Conservation (phyloP, 352 stramenopile genomes). For the Pythium oligandrum region DNA sequence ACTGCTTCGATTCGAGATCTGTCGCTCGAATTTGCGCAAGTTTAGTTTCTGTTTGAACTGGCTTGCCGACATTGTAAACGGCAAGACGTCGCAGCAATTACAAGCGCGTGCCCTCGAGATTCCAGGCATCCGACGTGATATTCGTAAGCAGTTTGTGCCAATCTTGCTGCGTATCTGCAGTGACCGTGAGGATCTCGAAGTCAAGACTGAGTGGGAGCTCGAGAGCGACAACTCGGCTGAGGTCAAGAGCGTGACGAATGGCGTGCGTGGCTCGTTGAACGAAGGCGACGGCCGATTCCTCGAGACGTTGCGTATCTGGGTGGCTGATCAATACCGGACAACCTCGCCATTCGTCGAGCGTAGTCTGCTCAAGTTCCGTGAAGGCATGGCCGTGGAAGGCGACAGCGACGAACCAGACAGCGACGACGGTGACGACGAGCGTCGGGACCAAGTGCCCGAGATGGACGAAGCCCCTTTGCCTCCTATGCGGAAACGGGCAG, state of each 20-base stretch:
- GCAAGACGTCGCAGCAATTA: conserved; percentile 66
- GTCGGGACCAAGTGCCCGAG: conserved; percentile 10
- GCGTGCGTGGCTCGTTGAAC: conserved; percentile 33
- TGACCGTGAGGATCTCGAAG: conserved; percentile 75
- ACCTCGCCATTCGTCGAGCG: conserved; percentile 84
- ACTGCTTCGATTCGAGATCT: conserved; percentile 84
- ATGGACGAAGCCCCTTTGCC: conserved; percentile 5
- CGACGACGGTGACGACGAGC: conserved; percentile 14
- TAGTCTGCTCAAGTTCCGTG: conserved; percentile 75
- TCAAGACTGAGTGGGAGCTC: conserved; percentile 84
- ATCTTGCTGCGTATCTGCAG: conserved; percentile 74
- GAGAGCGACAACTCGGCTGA: conserved; percentile 67
- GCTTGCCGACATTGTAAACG: conserved; percentile 77
- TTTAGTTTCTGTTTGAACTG: conserved; percentile 84
- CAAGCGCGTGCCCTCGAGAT: conserved; percentile 77
- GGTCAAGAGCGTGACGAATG: conserved; percentile 36
- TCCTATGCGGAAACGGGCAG: conserved; percentile 15
- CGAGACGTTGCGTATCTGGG: conserved; percentile 82
- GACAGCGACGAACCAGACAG: conserved; percentile 26
- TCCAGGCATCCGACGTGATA: conserved; percentile 65
- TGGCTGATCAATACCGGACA: conserved; percentile 80
- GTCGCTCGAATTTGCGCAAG: conserved; percentile 79
- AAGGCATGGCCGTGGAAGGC: conserved; percentile 50
- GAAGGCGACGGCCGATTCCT: conserved; percentile 70
- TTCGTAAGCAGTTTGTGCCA: conserved; percentile 78